These are phyloP conservation scores for Sclerotinia nivalis DNA, from an alignment of 2,329 filamentous ascomycete genomes.

Conservation along the genomic window DNA sequence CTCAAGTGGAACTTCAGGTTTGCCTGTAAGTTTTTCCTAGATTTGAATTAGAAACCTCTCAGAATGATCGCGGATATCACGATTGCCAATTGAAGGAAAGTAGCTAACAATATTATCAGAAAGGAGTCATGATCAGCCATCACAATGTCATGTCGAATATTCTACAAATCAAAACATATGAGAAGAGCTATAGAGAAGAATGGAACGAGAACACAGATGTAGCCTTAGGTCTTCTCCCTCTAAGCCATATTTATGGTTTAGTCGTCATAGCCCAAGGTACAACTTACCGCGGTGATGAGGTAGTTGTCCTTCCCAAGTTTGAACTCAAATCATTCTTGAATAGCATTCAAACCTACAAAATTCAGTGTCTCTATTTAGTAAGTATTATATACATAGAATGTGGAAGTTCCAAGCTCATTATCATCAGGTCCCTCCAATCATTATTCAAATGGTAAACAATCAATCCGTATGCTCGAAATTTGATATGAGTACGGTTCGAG, in stretches of 20 bases:
- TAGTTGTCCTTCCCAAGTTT: slow-evolving; percentile 74
- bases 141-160: slow-evolving; percentile 78
- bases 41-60: not conserved
- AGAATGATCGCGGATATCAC: not conserved
- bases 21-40: slow-evolving; percentile 61
- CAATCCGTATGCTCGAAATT: slow-evolving; percentile 61
- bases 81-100: slow-evolving; percentile 38
- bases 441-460: slow-evolving; percentile 73
- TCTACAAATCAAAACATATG: slow-evolving; percentile 48
- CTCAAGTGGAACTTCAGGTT: slow-evolving; percentile 42
- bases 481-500: slow-evolving; percentile 67
- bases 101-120: slow-evolving; percentile 44
- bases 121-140: slow-evolving; percentile 88
- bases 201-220: slow-evolving; percentile 30
- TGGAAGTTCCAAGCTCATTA: not conserved
- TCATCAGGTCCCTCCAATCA: slow-evolving; percentile 73
- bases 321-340: slow-evolving; percentile 66
- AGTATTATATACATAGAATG: slow-evolving; percentile 33
- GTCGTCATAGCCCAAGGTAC: slow-evolving; percentile 67
- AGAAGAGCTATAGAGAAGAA: slow-evolving; percentile 51
- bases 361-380: slow-evolving; percentile 67
- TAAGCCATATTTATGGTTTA: slow-evolving; percentile 82
- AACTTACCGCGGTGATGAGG: slow-evolving; percentile 70
- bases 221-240: slow-evolving; percentile 73
- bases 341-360: slow-evolving; percentile 68